A percentile compares a stretch with the other conserved stretches of the same genome.
These are phyloP conservation scores for Saccharomyces pastorianus DNA, from an alignment of 1,139 yeast species.

Conservation along the genomic window DNA sequence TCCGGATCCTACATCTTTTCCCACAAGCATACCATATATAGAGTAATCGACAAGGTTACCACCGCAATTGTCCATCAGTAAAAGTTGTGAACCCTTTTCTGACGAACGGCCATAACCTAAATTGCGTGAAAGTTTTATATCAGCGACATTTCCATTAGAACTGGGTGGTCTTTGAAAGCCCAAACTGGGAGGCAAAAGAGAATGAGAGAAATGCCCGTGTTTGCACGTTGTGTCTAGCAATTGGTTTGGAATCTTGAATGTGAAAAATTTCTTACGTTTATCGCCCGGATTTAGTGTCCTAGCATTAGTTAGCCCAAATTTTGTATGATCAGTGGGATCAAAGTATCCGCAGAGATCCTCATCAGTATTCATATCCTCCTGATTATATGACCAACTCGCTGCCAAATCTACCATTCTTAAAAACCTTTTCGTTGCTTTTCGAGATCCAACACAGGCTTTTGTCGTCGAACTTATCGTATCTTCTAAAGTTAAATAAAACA, in stretches of 20 bases:
- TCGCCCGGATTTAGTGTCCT: conserved; percentile 42
- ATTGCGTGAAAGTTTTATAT: background rate
- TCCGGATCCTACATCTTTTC: background rate
- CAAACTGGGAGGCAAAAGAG: conserved; percentile 20
- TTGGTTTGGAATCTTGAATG: conserved; percentile 50
- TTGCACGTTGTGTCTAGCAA: conserved; percentile 49
- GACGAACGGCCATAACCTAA: background rate
- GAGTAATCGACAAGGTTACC: background rate
- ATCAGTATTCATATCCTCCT: conserved; percentile 33
- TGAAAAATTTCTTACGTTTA: conserved; percentile 51
- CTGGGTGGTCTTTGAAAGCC: background rate
- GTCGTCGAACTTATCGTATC: background rate
- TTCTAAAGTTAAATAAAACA: background rate
- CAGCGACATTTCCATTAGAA: background rate
- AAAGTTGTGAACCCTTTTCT: background rate
- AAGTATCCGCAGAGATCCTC: conserved; percentile 32
- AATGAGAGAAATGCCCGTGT: conserved; percentile 43
- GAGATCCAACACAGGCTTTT: background rate
- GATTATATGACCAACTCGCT: conserved; percentile 35
- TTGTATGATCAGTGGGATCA: conserved; percentile 28
- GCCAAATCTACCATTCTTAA: conserved; percentile 15
- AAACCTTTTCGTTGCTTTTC: conserved; percentile 22
- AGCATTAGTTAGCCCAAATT: conserved; percentile 44
- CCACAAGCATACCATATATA: background rate
- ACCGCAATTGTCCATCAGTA: background rate